A percentile compares a stretch with the other conserved stretches of the same genome.
These are phyloP conservation scores for Aureobasidium mangrovei DNA, from an alignment of 2,329 filamentous ascomycete species.

Conservation along the genomic window DNA sequence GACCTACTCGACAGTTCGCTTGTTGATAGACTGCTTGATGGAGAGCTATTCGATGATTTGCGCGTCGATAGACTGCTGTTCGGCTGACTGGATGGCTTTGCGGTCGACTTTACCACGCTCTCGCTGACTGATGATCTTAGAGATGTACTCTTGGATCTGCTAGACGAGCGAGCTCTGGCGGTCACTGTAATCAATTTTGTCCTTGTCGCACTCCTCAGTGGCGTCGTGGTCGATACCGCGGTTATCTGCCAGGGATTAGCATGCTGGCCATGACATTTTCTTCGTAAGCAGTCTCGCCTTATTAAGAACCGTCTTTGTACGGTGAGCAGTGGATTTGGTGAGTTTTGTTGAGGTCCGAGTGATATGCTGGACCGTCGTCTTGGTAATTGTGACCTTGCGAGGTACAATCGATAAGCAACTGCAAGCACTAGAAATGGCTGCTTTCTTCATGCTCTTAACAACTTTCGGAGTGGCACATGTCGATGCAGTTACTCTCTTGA, in stretches of 20 bases:
- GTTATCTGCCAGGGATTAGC: not conserved
- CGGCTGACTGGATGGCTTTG: not conserved
- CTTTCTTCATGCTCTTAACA: slow-evolving; percentile 1
- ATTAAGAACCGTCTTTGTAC: not conserved
- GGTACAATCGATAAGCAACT: not conserved
- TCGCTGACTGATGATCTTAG: not conserved
- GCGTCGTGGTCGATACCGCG: not conserved
- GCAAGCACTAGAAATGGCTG: slow-evolving; percentile 2
- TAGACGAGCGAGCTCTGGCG: not conserved
- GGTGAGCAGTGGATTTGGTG: not conserved
- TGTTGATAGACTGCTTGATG: not conserved
- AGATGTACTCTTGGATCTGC: not conserved
- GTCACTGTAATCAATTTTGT: not conserved
- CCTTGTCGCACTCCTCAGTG: not conserved
- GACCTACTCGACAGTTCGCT: not conserved
- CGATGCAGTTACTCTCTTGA: not conserved
- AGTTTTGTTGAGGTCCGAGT: not conserved
- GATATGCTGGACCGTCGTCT: not conserved
- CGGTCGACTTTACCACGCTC: not conserved
- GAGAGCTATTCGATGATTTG: not conserved
- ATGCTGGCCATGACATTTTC: not conserved
- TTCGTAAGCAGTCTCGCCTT: not conserved
- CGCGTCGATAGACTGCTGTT: not conserved
- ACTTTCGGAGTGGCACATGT: not conserved
- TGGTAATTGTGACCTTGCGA: not conserved